phyloP scores from a whole-genome alignment of 257 asterid species.

The Solanum peruvianum region DNA sequence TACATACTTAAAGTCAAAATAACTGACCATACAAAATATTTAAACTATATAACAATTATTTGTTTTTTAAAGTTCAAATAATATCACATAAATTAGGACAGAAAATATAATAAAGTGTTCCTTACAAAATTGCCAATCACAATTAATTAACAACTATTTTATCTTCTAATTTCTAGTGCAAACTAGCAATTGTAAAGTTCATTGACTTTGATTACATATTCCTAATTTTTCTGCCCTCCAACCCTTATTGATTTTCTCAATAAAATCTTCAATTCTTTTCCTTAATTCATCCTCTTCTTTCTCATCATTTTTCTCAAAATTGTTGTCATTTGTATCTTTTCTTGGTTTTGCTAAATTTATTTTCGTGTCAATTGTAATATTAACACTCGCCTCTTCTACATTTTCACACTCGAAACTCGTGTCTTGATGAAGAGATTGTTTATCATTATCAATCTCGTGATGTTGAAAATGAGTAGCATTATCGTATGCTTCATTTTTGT shows the following conservation, averaged over 20 bases:
- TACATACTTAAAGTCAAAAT: too few relatives aligned
- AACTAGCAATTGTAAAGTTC: neutral
- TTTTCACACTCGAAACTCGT: neutral
- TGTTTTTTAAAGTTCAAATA: too few relatives aligned
- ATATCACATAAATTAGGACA: neutral
- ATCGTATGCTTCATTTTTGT: neutral
- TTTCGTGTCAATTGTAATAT: neutral
- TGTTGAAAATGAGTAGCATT: neutral
- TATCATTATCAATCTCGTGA: fast-evolving
- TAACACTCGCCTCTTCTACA: fast-evolving
- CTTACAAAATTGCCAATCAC: neutral
- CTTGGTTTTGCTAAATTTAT: neutral
- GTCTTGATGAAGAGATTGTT: neutral
- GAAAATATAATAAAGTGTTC: neutral
- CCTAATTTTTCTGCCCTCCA: constrained; percentile 26
- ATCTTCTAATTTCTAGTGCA: neutral
- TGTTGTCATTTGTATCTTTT: neutral
- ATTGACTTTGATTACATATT: neutral
- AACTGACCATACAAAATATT: too few relatives aligned
- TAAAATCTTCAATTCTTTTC: constrained; percentile 25
- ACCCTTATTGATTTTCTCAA: constrained; percentile 18
- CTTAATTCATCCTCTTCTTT: constrained; percentile 28
- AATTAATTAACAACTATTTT: neutral
- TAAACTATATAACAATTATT: too few relatives aligned
- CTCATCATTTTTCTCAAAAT: neutral